phyloP scores from a whole-genome alignment of 805 yeast species.

The Naumovozyma dairenensis region DNA sequence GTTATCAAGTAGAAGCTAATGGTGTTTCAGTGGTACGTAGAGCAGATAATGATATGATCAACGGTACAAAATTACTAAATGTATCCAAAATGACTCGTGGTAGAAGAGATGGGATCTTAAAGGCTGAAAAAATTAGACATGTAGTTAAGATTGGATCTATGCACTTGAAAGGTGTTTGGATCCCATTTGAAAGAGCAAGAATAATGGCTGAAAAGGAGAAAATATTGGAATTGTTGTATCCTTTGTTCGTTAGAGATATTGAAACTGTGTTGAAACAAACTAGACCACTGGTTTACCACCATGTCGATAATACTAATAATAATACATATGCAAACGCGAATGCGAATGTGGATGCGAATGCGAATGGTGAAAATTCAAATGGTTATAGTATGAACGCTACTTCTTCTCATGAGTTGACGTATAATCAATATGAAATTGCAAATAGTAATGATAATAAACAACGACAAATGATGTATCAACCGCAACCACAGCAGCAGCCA shows the following conservation, averaged over 20 bases:
- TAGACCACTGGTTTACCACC: background rate
- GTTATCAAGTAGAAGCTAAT: constrained; percentile 78
- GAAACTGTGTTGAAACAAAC: constrained; percentile 32
- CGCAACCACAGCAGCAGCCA: background rate
- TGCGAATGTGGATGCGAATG: background rate
- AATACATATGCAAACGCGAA: background rate
- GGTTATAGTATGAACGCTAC: no score
- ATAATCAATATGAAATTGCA: background rate
- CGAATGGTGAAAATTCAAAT: no score
- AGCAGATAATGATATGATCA: constrained; percentile 77
- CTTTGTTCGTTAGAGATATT: constrained; percentile 65
- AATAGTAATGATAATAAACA: background rate
- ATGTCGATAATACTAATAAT: background rate
- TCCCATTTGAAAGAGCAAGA: constrained; percentile 73
- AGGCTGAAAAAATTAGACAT: constrained; percentile 65
- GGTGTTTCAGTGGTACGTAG: constrained; percentile 74
- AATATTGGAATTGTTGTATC: constrained; percentile 55
- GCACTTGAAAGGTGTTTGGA: constrained; percentile 88
- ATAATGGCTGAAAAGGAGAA: constrained; percentile 77
- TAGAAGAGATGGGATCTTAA: constrained; percentile 73
- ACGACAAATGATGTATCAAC: background rate
- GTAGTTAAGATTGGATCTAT: constrained; percentile 84
- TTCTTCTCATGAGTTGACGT: background rate
- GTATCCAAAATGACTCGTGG: constrained; percentile 87
- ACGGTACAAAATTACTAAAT: constrained; percentile 73